A percentile compares a stretch with the other conserved stretches of the same genome.
phyloP scores from a whole-genome alignment of 768 basidiomycete species.

The Agaricus blazei region DNA sequence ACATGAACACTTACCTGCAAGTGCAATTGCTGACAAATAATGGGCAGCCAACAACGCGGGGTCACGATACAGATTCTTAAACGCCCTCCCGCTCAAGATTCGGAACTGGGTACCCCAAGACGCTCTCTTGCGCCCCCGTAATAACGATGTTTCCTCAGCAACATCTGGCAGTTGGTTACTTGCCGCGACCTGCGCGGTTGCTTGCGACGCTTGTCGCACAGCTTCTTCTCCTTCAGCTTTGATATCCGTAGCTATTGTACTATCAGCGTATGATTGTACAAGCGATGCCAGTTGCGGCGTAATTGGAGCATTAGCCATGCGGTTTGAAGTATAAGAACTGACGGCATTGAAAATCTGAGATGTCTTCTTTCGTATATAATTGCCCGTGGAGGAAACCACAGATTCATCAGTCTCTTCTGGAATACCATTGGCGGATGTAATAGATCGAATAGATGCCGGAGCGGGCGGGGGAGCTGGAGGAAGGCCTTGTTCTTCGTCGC shows the following conservation, averaged over 20 bases:
- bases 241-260: constrained; percentile 60
- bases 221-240: constrained; percentile 42
- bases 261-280: constrained; percentile 66
- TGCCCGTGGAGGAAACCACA: constrained; percentile 36
- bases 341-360: constrained; percentile 67
- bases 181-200: constrained; percentile 20
- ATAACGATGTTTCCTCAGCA: constrained; percentile 56
- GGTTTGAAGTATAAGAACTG: constrained; percentile 23
- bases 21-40: constrained; percentile 76
- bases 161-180: constrained; percentile 59
- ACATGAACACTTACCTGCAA: constrained; percentile 62
- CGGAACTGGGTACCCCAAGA: constrained; percentile 87
- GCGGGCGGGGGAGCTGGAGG: constrained; percentile 20
- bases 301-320: constrained; percentile 26
- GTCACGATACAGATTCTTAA: constrained; percentile 97
- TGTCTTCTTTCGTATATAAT: constrained; percentile 65
- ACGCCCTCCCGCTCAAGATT: constrained; percentile 91
- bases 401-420: constrained; percentile 42
- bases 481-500: constrained; percentile 70
- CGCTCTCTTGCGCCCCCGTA: constrained; percentile 75
- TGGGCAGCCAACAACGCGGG: constrained; percentile 89
- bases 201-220: constrained; percentile 19
- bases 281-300: constrained; percentile 62
- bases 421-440: constrained; percentile 24
- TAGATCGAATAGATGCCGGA: constrained; percentile 34